Base-by-base conservation (phyloP, 2,329 filamentous ascomycete genomes). In the Alternaria triticimaculans region DNA sequence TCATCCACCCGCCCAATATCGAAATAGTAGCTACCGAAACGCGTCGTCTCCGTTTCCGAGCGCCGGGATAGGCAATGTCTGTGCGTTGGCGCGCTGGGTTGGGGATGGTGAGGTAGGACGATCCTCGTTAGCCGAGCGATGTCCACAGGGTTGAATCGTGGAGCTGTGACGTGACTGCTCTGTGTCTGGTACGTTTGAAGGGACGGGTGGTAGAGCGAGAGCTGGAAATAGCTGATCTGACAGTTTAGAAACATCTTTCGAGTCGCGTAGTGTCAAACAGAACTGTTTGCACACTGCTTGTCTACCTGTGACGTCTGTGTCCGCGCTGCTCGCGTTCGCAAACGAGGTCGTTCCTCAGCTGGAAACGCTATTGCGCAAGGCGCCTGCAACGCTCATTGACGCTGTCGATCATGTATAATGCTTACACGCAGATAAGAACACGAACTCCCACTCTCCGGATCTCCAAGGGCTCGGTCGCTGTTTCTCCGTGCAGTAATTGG, bases 11-110 rank as follows among this genome's bases (percentile, higher is more conserved):
- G 33, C 50, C 44, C 33, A 45, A 44, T 7, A 43, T 41, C 28
- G 30, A 58, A 69, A 68, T 69, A 69, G 67, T 37, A 67, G 54
- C 43, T 45, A 58, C 26, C 65, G 65, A 69, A 69, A 69, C 67
- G 57, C 53, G 51, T 58, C 28, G 15, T 51, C 20, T 50, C 46
- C 41, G 46, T 58, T 63, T 66, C 48, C 41, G 33, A 33, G 15
- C 23, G 15, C n/a, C 58, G 45, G 60, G 44, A 55, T 66, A 64
- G 58, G 46, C 26, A 50, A 57, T 43, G 59, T 60, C 59, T 59
- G 44, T 59, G 55, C 57, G 57, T 43, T 55, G 33, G 58, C 3
- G 55, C 26, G 30, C 45, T 18, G 55, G 28, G 55, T 25, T 26
- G 45, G 28, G 45, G 21, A 49, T 41, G 21, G 30, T 37, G n/a